These are phyloP conservation scores for Symbiotaphrina buchneri DNA, from an alignment of 495 filamentous ascomycete genomes.

Conservation along the genomic window DNA sequence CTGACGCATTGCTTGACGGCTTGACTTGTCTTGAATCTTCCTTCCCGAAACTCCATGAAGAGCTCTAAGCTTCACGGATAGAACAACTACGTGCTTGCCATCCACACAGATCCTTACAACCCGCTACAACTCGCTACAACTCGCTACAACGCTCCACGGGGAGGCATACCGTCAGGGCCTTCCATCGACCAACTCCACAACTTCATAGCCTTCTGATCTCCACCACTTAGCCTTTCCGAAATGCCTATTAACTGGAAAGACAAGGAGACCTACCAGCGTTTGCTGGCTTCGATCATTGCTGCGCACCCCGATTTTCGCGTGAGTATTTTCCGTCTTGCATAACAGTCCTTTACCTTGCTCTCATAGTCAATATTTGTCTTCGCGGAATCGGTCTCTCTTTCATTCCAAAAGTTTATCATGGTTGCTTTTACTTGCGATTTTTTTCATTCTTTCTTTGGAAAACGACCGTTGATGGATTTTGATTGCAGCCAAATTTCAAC, in stretches of 20 bases:
- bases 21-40: too few species aligned
- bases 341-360: neutral
- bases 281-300: conserved; percentile 2
- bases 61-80: too few species aligned
- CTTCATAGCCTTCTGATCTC: too few species aligned
- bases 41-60: too few species aligned
- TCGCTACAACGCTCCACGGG: too few species aligned
- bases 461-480: neutral
- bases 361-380: neutral
- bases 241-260: conserved; percentile 4
- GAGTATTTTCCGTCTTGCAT: neutral
- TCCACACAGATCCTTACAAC: too few species aligned
- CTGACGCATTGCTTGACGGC: too few species aligned
- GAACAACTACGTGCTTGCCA: too few species aligned
- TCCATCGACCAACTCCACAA: too few species aligned
- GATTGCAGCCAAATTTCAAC: conserved; percentile 10
- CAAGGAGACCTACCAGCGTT: conserved; percentile 1
- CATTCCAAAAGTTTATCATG: neutral
- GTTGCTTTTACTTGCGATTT: neutral
- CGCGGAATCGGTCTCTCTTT: neutral
- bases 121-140: too few species aligned
- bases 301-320: neutral
- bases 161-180: too few species aligned
- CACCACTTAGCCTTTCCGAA: too few species aligned
- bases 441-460: neutral